Evolutionary conservation across 2,329 filamentous ascomycete genomes (phyloP).

Genomic region (Talaromyces sp.): DNA sequence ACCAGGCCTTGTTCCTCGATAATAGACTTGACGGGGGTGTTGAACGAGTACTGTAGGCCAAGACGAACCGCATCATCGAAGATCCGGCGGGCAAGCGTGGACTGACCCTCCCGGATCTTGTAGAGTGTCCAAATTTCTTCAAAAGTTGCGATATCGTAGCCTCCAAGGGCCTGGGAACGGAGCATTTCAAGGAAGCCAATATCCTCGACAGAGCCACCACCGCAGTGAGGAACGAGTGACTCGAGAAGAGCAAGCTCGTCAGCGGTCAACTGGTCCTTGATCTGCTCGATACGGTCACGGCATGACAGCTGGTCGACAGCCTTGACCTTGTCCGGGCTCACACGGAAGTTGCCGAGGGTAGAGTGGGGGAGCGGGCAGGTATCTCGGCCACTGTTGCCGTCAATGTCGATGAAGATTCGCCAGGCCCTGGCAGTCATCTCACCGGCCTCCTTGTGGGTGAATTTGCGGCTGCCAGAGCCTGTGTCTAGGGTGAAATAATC

Average conservation of each 20-base stretch:
- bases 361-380: conserved; percentile 7
- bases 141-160: conserved; percentile 22
- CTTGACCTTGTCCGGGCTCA: neutral
- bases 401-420: conserved; percentile 7
- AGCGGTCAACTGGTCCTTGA: conserved; percentile 25
- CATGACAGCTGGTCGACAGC: conserved; percentile 17
- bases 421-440: conserved; percentile 1
- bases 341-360: neutral
- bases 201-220: conserved; percentile 23
- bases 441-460: conserved; percentile 5
- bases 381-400: conserved; percentile 5
- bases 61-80: conserved; percentile 23
- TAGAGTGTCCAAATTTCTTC: conserved; percentile 23
- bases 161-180: conserved; percentile 19
- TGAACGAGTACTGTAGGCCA: conserved; percentile 26
- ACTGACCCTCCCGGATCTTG: conserved; percentile 29
- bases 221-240: conserved; percentile 24
- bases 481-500: conserved; percentile 16
- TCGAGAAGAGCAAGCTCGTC: conserved; percentile 25
- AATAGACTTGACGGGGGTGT: conserved; percentile 21
- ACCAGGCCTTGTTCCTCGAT: conserved; percentile 2
- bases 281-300: conserved; percentile 24
- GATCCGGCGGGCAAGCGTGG: conserved; percentile 22
- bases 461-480: conserved; percentile 1
- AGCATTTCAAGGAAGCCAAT: conserved; percentile 21